Base-by-base conservation (phyloP, 2,329 filamentous ascomycete species). In the Stachybotrys elegans region DNA sequence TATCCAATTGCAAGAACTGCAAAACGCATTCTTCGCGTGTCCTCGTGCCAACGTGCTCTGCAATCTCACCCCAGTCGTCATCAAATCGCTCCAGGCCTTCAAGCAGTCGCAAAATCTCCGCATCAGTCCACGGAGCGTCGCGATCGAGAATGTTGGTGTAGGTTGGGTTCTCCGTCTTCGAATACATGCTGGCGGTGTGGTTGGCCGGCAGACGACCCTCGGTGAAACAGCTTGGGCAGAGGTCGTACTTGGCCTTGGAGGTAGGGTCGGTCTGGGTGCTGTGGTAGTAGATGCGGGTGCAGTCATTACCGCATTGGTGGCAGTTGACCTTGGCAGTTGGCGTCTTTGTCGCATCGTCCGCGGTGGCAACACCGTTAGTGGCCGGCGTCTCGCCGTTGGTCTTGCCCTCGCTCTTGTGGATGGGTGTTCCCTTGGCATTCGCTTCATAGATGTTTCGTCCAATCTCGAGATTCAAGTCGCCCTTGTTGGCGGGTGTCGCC, bases 11-110 rank as follows among this genome's bases (percentile, higher is more conserved):
- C 51, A 98, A 67, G 71, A 98, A 98, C 62, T 96, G 93, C 56
- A 97, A 77, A 14, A 97, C 92, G 63, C 93, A 98, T 69, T 98
- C 92, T 65, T 98, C 94, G 43, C 89, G 79, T 2, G 90, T 95
- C 48, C 92, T 84, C 3, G 89, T 94, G 40, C 87, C 87, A 35
- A 98, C 93, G 58, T 96, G 88, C 50, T 92, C 89, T 2, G 94
- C 84, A 52, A 98, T 91, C 57, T 88, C 82, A 46, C 87, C 85
- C 93, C 93, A 98, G 67, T 97, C 89, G 48, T 97, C 92, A 52
- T 97, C 92, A 56, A 92, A 95, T 55, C 86, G 80, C 68, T 98
- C 93, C 40, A 98, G 73, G 8, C 82, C 94, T 65, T 98, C 93
- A 6, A 98, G 77, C 29, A 98, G 77, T 40, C 90, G 76, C n/a